Conservation (phyloP, 2,329 filamentous ascomycete species). For the Cryphonectria radicalis region DNA sequence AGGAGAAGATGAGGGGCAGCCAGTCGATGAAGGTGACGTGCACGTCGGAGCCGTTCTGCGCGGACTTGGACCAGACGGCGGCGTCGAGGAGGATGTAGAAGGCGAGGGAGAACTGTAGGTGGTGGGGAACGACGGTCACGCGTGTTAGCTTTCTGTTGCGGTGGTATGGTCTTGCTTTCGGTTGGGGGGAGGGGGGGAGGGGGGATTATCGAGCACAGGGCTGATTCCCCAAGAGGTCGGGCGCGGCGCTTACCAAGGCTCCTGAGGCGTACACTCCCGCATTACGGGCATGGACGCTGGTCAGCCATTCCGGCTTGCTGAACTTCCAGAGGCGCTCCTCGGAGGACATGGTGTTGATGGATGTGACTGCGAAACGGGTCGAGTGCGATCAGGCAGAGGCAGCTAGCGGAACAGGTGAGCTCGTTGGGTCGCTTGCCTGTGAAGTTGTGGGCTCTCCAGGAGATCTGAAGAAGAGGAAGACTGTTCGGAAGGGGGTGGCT, state of each 20-base stretch:
- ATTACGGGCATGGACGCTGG: slow-evolving; percentile 66
- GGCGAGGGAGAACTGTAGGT: slow-evolving; percentile 65
- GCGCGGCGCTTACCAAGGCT: slow-evolving; percentile 56
- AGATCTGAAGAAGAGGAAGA: background rate
- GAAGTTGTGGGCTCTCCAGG: background rate
- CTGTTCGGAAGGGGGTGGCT: background rate
- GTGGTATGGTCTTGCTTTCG: background rate
- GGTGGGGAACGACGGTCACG: too few relatives aligned
- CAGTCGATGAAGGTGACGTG: slow-evolving; percentile 72
- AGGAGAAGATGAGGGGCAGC: slow-evolving; percentile 70
- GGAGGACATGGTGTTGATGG: slow-evolving; percentile 55
- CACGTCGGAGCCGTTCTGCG: slow-evolving; percentile 61
- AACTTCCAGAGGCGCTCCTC: slow-evolving; percentile 72
- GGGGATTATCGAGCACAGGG: background rate
- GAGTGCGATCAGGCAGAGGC: background rate
- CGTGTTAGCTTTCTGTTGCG: background rate
- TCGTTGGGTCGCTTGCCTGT: background rate
- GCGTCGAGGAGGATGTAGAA: slow-evolving; percentile 72
- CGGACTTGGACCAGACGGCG: slow-evolving; percentile 67
- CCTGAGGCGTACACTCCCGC: slow-evolving; percentile 66
- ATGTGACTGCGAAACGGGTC: background rate
- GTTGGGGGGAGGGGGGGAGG: background rate
- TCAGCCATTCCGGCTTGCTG: slow-evolving; percentile 67
- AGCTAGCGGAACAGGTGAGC: background rate
- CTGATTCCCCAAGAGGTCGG: background rate